Evolutionary conservation across 768 basidiomycete genomes (phyloP).

Genomic region (Auriscalpium microsporum): DNA sequence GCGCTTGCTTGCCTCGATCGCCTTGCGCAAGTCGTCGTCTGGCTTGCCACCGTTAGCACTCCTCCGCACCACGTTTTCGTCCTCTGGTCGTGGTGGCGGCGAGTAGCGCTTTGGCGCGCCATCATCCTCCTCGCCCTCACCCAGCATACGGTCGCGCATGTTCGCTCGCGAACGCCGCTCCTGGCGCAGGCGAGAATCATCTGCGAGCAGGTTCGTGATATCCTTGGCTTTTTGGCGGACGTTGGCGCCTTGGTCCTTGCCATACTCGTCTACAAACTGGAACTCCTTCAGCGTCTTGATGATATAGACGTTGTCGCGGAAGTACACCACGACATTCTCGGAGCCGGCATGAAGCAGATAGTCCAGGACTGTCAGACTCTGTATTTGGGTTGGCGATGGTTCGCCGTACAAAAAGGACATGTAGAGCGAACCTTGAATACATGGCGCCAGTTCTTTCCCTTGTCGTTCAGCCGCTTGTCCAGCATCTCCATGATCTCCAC

Average conservation of each 20-base stretch:
- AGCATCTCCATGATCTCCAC: constrained; percentile 99
- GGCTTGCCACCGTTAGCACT: constrained; percentile 39
- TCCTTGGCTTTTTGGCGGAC: constrained; percentile 97
- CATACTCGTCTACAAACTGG: constrained; percentile 90
- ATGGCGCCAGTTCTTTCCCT: constrained; percentile 99
- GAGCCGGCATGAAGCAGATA: constrained; percentile 94
- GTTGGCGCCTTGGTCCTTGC: constrained; percentile 98
- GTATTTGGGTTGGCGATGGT: neutral
- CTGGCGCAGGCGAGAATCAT: constrained; percentile 75
- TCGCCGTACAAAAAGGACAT: neutral
- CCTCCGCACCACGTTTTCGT: constrained; percentile 29
- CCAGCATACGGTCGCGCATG: constrained; percentile 94
- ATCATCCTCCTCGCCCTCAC: constrained; percentile 37
- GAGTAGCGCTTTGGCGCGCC: constrained; percentile 16
- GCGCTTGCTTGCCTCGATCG: constrained; percentile 87
- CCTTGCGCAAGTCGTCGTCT: constrained; percentile 72
- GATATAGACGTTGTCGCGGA: constrained; percentile 93
- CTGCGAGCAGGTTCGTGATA: constrained; percentile 87
- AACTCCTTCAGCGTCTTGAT: constrained; percentile 99
- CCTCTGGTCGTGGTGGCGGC: constrained; percentile 16
- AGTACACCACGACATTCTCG: constrained; percentile 98
- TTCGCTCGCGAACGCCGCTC: constrained; percentile 76
- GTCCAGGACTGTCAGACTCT: constrained; percentile 91
- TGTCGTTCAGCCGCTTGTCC: constrained; percentile 96
- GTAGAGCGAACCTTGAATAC: constrained; percentile 77